Evolutionary conservation across 225 moss, liverwort and hornwort genomes (phyloP), one percentile per base, ranked within the genome.

Genomic region (Ulota crispa): DNA sequence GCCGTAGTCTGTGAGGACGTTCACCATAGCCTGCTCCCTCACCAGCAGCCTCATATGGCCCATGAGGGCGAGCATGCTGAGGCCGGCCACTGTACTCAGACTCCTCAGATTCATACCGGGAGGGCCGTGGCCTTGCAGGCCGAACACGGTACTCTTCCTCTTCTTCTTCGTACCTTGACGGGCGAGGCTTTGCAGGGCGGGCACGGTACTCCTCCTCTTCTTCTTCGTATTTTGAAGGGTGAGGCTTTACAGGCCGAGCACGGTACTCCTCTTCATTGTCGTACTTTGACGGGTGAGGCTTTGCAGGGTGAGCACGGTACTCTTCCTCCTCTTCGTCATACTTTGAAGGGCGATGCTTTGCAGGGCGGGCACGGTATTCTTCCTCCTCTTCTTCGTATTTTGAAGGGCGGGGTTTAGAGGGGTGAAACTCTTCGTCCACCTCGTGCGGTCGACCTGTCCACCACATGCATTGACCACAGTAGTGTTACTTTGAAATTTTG

Each of bases 401-500:
- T 9, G 75, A 84, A 16, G 86, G 87, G 15, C 72, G 82, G 23
- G 86, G 87, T 20, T 85, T 89, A 1, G 80, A 30, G 74, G 87
- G 87, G 54, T 45, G 55, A 69, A 20, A 60, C 5, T 81, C 80
- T 43, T 64, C 84, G 8, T 79, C 85, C 59, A 28, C 73, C 43
- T 67, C 78, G 27, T 42, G 66, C 8, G 80, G 75, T 4, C 3
- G 85, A 31, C 78, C 85, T 87, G 37, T 75, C 81, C 45, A 45
- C 45, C 45, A 53, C 24, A 63, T 63, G 70, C 36, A 52, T 6
- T 9, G 39, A 28, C 12, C 1, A 36, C 42, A n/a, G 18, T 21
- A 56, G 4, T 15, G 24, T 24, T 6, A 5, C 71, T 63, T 11
- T 15, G 42, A 30, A 37, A 31, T 12, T 75, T 32, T 45, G 47